phyloP scores from a whole-genome alignment of 2,329 filamentous ascomycete species.

The Chrysosporium keratinophilum region DNA sequence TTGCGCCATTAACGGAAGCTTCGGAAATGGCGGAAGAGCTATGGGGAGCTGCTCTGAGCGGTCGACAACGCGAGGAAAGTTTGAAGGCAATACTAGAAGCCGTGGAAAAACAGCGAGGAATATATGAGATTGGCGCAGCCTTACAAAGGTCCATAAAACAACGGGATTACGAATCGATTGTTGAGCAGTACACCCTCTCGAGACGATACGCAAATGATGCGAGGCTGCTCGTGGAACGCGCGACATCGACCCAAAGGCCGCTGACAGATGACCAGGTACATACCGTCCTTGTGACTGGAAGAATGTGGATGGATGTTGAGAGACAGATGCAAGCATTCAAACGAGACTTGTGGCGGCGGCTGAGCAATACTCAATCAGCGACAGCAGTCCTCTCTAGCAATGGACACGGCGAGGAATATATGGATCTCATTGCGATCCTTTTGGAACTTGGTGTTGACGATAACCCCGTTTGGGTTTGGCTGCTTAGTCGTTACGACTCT shows the following conservation, averaged over 20 bases:
- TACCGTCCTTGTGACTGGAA: slow-evolving; percentile 73
- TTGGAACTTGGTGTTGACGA: slow-evolving; percentile 92
- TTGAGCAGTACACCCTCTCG: slow-evolving; percentile 80
- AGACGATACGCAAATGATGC: slow-evolving; percentile 71
- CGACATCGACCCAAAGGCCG: slow-evolving; percentile 40
- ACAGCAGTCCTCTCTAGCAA: slow-evolving; percentile 43
- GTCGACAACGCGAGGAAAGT: slow-evolving; percentile 79
- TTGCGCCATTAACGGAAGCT: slow-evolving; percentile 75
- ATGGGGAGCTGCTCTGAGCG: slow-evolving; percentile 88
- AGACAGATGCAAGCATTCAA: slow-evolving; percentile 81
- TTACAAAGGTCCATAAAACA: slow-evolving; percentile 79
- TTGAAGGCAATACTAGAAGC: slow-evolving; percentile 66
- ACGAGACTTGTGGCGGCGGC: slow-evolving; percentile 72
- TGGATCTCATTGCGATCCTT: slow-evolving; percentile 79
- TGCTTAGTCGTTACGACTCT: slow-evolving; percentile 78
- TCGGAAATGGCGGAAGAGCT: slow-evolving; percentile 93
- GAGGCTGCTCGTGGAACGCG: slow-evolving; percentile 53
- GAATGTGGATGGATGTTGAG: slow-evolving; percentile 92
- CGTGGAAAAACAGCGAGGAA: slow-evolving; percentile 67
- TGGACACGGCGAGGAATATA: slow-evolving; percentile 63
- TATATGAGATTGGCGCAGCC: slow-evolving; percentile 68
- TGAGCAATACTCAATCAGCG: slow-evolving; percentile 57
- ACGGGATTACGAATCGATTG: slow-evolving; percentile 77
- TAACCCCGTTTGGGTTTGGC: slow-evolving; percentile 94
- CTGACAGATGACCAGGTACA: slow-evolving; percentile 72